A percentile compares a stretch with the other conserved stretches of the same genome.
These are phyloP conservation scores for Leccinum subgranulosum DNA, from an alignment of 768 basidiomycete species.

Conservation along the genomic window DNA sequence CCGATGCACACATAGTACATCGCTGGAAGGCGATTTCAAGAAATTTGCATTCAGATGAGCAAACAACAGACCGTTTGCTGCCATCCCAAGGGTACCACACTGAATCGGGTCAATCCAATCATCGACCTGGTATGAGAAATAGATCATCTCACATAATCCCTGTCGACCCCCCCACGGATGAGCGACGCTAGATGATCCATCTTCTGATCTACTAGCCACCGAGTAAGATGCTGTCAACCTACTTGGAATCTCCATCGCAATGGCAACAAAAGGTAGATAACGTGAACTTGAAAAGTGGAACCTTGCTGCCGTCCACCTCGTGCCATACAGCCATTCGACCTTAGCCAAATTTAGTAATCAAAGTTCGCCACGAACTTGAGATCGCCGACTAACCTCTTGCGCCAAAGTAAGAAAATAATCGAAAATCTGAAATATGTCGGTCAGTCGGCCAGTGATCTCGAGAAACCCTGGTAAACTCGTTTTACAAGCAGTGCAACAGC, in stretches of 20 bases:
- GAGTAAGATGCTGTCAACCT: background rate
- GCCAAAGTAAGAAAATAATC: constrained; percentile 17
- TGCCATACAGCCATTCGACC: constrained; percentile 18
- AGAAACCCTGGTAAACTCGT: background rate
- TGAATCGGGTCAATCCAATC: background rate
- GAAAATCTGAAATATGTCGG: constrained; percentile 6
- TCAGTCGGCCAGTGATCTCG: background rate
- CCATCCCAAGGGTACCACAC: constrained; percentile 13
- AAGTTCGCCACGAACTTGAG: background rate
- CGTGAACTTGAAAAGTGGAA: constrained; percentile 18
- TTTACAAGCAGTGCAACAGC: background rate
- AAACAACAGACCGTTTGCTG: constrained; percentile 1
- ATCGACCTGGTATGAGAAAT: background rate
- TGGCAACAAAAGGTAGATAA: constrained; percentile 20
- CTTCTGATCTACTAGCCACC: background rate
- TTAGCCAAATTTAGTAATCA: background rate
- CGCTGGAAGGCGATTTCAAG: background rate
- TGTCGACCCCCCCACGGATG: background rate
- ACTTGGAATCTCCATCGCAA: constrained; percentile 16
- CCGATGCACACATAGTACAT: constrained; percentile 13
- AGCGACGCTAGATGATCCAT: constrained; percentile 1
- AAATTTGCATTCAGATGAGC: background rate
- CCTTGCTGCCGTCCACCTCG: constrained; percentile 17
- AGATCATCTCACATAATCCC: constrained; percentile 5
- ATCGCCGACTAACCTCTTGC: constrained; percentile 7